phyloP scores from a whole-genome alignment of 768 basidiomycete species.

The Multifurca ochricompacta region DNA sequence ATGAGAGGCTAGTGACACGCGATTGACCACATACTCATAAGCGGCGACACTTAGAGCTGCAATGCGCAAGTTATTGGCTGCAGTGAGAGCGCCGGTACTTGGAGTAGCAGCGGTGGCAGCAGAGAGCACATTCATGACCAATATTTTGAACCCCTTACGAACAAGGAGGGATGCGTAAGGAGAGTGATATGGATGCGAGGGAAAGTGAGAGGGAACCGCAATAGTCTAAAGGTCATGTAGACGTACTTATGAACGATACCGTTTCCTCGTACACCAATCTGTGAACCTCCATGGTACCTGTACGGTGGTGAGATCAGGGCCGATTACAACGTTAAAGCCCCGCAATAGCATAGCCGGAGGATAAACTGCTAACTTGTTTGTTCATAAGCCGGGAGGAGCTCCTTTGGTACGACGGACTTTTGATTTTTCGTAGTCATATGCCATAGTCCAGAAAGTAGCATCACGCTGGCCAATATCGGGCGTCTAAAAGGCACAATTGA shows the following conservation, averaged over 20 bases:
- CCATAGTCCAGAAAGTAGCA: not conserved
- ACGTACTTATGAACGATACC: not conserved
- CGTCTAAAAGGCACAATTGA: not conserved
- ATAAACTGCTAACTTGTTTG: not conserved
- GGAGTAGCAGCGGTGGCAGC: not conserved
- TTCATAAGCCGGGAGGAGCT: not conserved
- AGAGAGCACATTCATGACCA: not conserved
- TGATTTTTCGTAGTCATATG: no score
- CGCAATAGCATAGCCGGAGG: not conserved
- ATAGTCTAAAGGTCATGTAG: not conserved
- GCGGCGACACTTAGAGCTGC: constrained; percentile 14
- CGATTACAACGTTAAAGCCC: not conserved
- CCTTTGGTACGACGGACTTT: not conserved
- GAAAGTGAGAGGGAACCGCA: not conserved
- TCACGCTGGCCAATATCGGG: not conserved
- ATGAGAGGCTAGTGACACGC: not conserved
- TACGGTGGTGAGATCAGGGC: not conserved
- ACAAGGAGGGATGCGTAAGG: not conserved
- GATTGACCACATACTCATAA: constrained; percentile 15
- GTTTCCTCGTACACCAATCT: no score
- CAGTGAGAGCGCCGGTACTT: not conserved
- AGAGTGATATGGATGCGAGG: not conserved
- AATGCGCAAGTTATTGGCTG: constrained; percentile 15
- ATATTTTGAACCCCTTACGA: not conserved
- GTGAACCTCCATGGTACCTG: no score